These are phyloP conservation scores for Nemania serpens DNA, from an alignment of 2,329 filamentous ascomycete genomes.

Conservation along the genomic window DNA sequence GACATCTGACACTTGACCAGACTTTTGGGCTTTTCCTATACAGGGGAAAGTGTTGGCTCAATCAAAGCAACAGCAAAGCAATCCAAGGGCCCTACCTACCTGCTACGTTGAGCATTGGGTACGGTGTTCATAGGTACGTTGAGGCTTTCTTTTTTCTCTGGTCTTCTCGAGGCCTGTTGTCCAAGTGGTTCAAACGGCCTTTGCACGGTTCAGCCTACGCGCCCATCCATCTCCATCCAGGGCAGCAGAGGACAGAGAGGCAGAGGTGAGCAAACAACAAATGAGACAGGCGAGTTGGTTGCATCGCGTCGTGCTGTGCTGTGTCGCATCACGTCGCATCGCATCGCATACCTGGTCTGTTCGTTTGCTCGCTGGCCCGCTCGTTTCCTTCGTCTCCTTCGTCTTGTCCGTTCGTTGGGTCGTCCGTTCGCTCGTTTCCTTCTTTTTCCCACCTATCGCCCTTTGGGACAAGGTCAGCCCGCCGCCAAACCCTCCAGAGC, in stretches of 20 bases:
- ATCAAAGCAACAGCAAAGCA: slow-evolving; percentile 12
- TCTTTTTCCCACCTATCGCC: slow-evolving; percentile 23
- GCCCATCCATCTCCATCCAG: not conserved
- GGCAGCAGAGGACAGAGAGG: not conserved
- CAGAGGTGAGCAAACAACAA: slow-evolving; percentile 17
- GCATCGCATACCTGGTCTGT: slow-evolving; percentile 5
- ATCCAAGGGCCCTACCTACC: not conserved
- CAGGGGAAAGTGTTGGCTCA: slow-evolving; percentile 42
- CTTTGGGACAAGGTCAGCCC: slow-evolving; percentile 29
- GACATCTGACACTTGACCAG: slow-evolving; percentile 29
- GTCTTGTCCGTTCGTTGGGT: not conserved
- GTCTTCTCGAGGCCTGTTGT: not conserved
- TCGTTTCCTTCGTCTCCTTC: not conserved
- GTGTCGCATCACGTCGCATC: slow-evolving; percentile 22
- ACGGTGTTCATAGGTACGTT: not conserved
- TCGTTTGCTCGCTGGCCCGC: not conserved
- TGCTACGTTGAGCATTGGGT: not conserved
- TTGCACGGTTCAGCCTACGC: not conserved
- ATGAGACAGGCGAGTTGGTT: slow-evolving; percentile 11
- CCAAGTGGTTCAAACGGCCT: slow-evolving; percentile 5
- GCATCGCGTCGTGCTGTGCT: slow-evolving; percentile 23
- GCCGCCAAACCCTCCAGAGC: slow-evolving; percentile 18
- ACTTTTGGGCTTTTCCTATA: slow-evolving; percentile 47
- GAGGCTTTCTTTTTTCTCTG: slow-evolving; percentile 3
- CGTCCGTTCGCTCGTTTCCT: slow-evolving; percentile 2